phyloP scores from a whole-genome alignment of 768 basidiomycete species.

The Pleurotus cornucopiae region DNA sequence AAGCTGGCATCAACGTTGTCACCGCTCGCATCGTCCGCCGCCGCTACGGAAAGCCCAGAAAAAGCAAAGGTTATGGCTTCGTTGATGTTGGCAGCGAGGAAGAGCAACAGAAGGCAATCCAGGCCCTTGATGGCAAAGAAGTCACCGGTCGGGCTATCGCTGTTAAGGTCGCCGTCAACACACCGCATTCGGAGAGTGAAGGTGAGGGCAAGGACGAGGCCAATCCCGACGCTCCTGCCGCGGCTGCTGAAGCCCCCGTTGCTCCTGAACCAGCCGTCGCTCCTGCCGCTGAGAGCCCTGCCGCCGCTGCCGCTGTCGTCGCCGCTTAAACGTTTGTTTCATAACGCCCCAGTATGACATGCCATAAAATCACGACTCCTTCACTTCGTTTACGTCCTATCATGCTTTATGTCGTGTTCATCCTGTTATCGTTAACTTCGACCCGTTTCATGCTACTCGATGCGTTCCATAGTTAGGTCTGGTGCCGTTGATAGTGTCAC shows the following conservation, averaged over 20 bases:
- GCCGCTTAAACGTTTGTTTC: conserved; percentile 14
- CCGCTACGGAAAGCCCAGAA: conserved; percentile 78
- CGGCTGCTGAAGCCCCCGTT: conserved; percentile 10
- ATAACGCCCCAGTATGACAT: background rate
- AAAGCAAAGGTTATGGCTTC: conserved; percentile 96
- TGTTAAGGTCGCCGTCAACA: conserved; percentile 94
- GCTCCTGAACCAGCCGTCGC: too few species aligned
- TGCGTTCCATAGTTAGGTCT: conserved; percentile 17
- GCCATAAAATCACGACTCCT: conserved; percentile 11
- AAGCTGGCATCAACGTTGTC: conserved; percentile 75
- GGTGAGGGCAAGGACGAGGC: conserved; percentile 31
- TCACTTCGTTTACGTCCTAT: conserved; percentile 10
- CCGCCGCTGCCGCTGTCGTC: conserved; percentile 11
- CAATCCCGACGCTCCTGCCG: conserved; percentile 16
- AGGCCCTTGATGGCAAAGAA: conserved; percentile 82
- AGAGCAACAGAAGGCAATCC: conserved; percentile 90
- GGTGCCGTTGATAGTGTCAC: conserved; percentile 36
- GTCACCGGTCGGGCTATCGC: conserved; percentile 82
- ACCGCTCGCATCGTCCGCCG: conserved; percentile 89
- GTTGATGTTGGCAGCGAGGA: conserved; percentile 90
- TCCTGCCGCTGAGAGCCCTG: too few species aligned
- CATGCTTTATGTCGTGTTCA: conserved; percentile 7
- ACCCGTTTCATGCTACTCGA: conserved; percentile 7
- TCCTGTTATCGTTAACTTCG: conserved; percentile 9
- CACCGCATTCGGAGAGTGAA: conserved; percentile 55